Conservation (phyloP, 805 yeast species). For the Brettanomyces nanus region DNA sequence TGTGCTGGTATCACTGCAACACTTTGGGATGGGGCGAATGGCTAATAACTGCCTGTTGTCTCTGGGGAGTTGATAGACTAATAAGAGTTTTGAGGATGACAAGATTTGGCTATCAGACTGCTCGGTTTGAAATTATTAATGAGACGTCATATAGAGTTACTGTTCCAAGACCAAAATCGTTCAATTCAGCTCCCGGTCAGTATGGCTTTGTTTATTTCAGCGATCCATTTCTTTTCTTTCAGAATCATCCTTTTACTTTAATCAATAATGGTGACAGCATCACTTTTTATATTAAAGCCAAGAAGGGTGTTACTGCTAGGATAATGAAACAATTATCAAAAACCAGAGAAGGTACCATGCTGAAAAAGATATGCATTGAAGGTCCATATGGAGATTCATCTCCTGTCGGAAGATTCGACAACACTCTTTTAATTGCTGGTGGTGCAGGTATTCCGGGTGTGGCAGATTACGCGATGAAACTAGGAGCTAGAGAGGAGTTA, state of each 20-base stretch:
- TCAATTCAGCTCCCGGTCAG: conserved; percentile 47
- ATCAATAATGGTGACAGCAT: conserved; percentile 31
- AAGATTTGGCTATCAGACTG: conserved; percentile 19
- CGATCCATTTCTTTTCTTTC: conserved; percentile 47
- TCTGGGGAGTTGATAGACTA: conserved; percentile 47
- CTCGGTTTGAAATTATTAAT: conserved; percentile 12
- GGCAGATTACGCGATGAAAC: conserved; percentile 27
- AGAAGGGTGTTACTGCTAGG: conserved; percentile 45
- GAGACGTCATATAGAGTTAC: conserved; percentile 35
- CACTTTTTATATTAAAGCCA: conserved; percentile 35
- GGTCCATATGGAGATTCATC: conserved; percentile 62
- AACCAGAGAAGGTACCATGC: conserved; percentile 19
- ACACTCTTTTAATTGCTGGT: conserved; percentile 52
- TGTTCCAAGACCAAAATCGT: conserved; percentile 39
- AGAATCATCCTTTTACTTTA: conserved; percentile 66
- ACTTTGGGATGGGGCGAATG: conserved; percentile 27
- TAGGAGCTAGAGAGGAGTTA: not conserved
- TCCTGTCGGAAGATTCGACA: conserved; percentile 40
- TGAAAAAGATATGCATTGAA: conserved; percentile 37
- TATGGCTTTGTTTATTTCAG: conserved; percentile 50
- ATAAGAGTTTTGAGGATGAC: conserved; percentile 29
- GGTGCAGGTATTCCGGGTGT: conserved; percentile 65
- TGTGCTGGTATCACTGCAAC: conserved; percentile 51
- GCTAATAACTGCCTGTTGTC: conserved; percentile 31
- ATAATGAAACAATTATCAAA: conserved; percentile 25